These are phyloP conservation scores for Dalbergia cultrata DNA, from an alignment of 306 rosid genomes.

Conservation along the genomic window DNA sequence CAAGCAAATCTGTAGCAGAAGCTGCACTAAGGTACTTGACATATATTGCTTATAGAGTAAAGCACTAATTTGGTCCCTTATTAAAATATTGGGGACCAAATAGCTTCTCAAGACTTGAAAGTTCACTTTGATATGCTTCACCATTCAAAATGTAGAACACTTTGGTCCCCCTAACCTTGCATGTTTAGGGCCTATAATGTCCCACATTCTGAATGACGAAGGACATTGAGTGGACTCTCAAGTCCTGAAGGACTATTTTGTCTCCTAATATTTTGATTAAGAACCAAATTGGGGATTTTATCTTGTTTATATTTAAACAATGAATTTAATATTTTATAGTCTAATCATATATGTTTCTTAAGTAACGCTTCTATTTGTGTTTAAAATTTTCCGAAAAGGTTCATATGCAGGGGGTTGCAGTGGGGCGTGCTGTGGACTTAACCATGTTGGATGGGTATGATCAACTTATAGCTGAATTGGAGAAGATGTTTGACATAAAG, in stretches of 20 bases:
- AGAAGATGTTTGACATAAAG: slow-evolving; percentile 87
- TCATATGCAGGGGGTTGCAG: slow-evolving; percentile 95
- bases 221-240: no score
- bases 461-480: slow-evolving; percentile 81
- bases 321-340: not conserved
- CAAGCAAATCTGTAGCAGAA: slow-evolving; percentile 77
- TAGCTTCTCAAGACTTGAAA: no score
- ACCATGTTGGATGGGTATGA: slow-evolving; percentile 79
- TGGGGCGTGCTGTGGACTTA: slow-evolving; percentile 97
- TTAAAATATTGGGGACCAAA: no score
- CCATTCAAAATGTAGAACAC: no score
- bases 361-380: slow-evolving; percentile 18
- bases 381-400: slow-evolving; percentile 62
- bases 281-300: no score
- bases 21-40: slow-evolving; percentile 82
- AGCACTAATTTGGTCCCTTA: no score
- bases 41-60: not conserved
- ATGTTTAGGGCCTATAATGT: no score
- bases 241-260: no score
- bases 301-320: not conserved
- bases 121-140: no score
- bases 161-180: no score
- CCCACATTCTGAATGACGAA: no score
- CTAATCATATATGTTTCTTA: slow-evolving; percentile 42
- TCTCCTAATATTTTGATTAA: no score